These are phyloP conservation scores for Eutrema heterophyllum DNA, from an alignment of 345 rosid species.

Conservation along the genomic window DNA sequence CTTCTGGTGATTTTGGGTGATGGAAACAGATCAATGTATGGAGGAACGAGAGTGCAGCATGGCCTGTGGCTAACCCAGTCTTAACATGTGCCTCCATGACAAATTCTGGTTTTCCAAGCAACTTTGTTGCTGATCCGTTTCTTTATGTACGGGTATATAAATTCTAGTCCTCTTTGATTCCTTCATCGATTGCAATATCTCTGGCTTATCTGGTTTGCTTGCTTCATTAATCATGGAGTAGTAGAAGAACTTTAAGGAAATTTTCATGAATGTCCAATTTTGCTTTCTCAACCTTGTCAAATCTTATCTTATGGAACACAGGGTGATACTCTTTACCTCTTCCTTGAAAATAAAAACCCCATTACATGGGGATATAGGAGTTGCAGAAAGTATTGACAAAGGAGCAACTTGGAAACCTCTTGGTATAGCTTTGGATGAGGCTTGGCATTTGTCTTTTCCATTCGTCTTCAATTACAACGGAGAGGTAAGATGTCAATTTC, in stretches of 20 bases:
- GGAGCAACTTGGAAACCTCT: constrained; percentile 93
- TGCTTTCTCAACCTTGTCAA: neutral
- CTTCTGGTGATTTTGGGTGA: neutral
- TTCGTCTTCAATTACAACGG: constrained; percentile 71
- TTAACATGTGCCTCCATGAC: constrained; percentile 82
- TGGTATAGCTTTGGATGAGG: constrained; percentile 89
- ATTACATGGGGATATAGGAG: constrained; percentile 90
- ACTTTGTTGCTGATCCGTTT: constrained; percentile 95
- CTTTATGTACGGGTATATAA: constrained; percentile 64
- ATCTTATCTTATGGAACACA: constrained; percentile 19
- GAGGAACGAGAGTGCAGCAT: constrained; percentile 73
- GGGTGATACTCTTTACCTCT: constrained; percentile 70
- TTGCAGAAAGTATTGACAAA: constrained; percentile 68
- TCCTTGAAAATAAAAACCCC: constrained; percentile 79
- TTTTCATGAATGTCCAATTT: neutral
- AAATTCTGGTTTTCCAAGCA: constrained; percentile 74
- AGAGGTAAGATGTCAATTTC: constrained; percentile 48
- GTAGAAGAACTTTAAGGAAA: too few species aligned
- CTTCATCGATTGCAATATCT: neutral
- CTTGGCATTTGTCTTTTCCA: constrained; percentile 95
- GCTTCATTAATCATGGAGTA: neutral
- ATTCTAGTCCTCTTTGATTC: neutral
- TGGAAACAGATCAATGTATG: constrained; percentile 55
- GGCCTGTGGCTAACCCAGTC: constrained; percentile 99
- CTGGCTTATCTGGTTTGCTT: neutral